Conservation (phyloP, 2,329 filamentous ascomycete genomes). For the Paecilomyces niveus region DNA sequence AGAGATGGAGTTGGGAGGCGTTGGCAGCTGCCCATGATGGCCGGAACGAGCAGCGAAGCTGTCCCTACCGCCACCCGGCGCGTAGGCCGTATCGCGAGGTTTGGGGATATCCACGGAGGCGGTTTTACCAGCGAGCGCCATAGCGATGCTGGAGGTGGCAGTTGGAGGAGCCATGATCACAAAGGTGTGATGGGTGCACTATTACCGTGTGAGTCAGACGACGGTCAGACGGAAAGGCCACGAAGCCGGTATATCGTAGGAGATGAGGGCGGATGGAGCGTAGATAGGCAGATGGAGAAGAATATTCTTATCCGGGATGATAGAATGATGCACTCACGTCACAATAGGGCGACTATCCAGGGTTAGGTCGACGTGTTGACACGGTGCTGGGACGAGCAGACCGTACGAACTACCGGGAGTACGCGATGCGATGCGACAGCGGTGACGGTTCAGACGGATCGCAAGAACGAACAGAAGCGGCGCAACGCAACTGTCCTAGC, state of each 20-base stretch:
- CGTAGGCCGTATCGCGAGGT: slow-evolving; percentile 29
- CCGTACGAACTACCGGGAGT: slow-evolving; percentile 1
- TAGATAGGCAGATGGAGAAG: not conserved
- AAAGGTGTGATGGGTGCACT: not conserved
- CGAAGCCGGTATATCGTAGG: not conserved
- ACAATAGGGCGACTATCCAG: not conserved
- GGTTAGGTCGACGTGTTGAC: not conserved
- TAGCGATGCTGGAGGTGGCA: slow-evolving; percentile 39
- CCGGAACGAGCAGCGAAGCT: slow-evolving; percentile 26
- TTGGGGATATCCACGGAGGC: slow-evolving; percentile 44
- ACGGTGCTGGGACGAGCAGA: slow-evolving; percentile 1
- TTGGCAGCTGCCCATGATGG: slow-evolving; percentile 56
- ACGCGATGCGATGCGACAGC: slow-evolving; percentile 4
- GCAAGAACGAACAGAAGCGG: not conserved
- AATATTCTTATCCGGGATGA: not conserved
- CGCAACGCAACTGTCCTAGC: slow-evolving; percentile 1
- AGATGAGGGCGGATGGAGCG: not conserved
- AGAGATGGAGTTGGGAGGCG: slow-evolving; percentile 92
- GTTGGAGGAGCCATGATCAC: slow-evolving; percentile 38
- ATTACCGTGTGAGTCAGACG: slow-evolving; percentile 17
- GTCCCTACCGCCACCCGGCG: slow-evolving; percentile 21
- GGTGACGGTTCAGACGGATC: not conserved
- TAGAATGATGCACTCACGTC: slow-evolving; percentile 3
- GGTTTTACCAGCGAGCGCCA: slow-evolving; percentile 45
- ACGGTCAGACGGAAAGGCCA: slow-evolving; percentile 6